phyloP scores from a whole-genome alignment of 176 grass and related monocot genomes.

The Otatea glauca region DNA sequence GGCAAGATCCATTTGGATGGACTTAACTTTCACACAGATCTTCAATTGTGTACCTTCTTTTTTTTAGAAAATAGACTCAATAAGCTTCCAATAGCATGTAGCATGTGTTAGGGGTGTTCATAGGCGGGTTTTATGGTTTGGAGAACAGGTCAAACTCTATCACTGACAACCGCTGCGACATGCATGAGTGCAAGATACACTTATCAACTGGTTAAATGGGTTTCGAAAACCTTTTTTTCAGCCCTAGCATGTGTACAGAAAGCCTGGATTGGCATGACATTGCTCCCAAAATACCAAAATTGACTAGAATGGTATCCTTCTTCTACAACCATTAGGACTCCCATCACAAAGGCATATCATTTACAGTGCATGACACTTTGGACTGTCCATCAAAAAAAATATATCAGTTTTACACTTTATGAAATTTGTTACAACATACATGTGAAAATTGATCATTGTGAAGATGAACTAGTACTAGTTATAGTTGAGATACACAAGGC shows the following conservation, averaged over 20 bases:
- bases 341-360: not conserved
- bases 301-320: not conserved
- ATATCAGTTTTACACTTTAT: not conserved
- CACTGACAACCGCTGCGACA: too few species aligned
- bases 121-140: too few species aligned
- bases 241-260: not conserved
- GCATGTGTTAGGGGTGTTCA: not conserved
- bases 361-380: not conserved
- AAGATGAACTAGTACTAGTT: not conserved
- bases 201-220: too few species aligned
- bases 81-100: constrained; percentile 20
- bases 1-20: too few species aligned
- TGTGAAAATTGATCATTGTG: not conserved
- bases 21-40: too few species aligned
- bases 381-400: not conserved
- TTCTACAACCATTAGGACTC: not conserved
- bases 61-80: not conserved
- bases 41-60: too few species aligned
- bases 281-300: not conserved
- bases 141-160: too few species aligned
- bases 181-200: too few species aligned
- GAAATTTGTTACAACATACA: not conserved
- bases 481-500: not conserved
- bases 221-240: too few species aligned
- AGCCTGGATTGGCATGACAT: not conserved